Evolutionary conservation across 1,284 basidiomycete species (phyloP).

Genomic region (Ceratobasidium sp.): DNA sequence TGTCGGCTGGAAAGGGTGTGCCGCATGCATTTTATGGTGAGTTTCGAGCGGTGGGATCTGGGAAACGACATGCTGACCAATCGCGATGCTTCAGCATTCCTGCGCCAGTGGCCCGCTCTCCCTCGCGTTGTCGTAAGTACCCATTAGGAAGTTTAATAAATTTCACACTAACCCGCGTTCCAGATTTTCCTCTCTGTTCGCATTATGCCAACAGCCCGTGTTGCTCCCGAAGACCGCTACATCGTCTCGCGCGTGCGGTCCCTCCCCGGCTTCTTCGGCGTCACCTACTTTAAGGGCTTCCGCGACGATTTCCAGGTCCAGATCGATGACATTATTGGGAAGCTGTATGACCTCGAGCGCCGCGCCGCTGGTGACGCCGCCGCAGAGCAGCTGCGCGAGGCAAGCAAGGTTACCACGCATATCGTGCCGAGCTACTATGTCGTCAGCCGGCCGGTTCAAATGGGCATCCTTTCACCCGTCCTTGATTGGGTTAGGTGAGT

Average conservation of each 20-base stretch:
- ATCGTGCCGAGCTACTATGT: conserved; percentile 69
- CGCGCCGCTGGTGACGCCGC: conserved; percentile 51
- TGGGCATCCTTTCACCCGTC: conserved; percentile 51
- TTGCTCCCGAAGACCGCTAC: conserved; percentile 60
- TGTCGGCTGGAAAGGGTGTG: conserved; percentile 60
- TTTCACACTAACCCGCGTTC: background rate
- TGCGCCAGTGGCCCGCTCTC: conserved; percentile 65
- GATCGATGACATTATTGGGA: conserved; percentile 59
- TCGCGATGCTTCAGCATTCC: conserved; percentile 49
- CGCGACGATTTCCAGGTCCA: conserved; percentile 62
- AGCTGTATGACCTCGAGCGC: conserved; percentile 60
- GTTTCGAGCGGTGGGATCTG: background rate
- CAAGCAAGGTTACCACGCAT: conserved; percentile 60
- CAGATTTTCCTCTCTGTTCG: conserved; percentile 67
- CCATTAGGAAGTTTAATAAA: background rate
- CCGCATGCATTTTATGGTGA: conserved; percentile 63
- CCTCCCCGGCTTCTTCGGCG: conserved; percentile 65
- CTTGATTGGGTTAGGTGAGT: conserved; percentile 58
- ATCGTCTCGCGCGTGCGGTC: conserved; percentile 62
- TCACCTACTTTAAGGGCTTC: conserved; percentile 67
- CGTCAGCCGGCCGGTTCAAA: conserved; percentile 55
- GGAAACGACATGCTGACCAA: background rate
- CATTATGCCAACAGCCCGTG: conserved; percentile 59
- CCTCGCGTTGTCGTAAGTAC: conserved; percentile 61
- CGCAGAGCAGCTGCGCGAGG: conserved; percentile 55